These are phyloP conservation scores for Tremellales sp. DNA, from an alignment of 1,284 basidiomycete species.

Conservation along the genomic window DNA sequence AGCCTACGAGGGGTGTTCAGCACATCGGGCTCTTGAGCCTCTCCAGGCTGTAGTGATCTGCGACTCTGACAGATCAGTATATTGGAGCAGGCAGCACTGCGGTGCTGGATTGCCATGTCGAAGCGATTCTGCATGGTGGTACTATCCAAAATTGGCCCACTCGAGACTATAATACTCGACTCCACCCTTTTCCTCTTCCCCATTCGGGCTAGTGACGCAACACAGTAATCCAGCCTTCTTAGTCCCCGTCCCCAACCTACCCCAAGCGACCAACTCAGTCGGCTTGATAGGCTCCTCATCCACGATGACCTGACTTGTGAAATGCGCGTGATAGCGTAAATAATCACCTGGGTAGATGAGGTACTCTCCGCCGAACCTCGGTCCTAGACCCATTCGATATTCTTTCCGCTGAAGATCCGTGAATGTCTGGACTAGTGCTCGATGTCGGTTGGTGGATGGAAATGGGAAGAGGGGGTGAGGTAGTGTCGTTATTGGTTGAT, in stretches of 20 bases:
- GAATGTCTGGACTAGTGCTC: conserved; percentile 31
- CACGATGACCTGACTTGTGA: conserved; percentile 75
- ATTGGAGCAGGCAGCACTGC: too few relatives aligned
- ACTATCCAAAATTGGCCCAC: conserved; percentile 84
- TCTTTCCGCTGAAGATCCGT: conserved; percentile 28
- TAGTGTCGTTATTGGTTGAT: conserved; percentile 19
- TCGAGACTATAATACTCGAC: conserved; percentile 79
- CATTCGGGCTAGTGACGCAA: conserved; percentile 37
- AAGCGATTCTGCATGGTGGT: too few relatives aligned
- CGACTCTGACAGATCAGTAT: too few relatives aligned
- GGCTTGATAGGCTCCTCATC: conserved; percentile 63
- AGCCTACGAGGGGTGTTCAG: too few relatives aligned
- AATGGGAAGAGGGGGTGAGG: conserved; percentile 33
- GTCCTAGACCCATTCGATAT: conserved; percentile 58
- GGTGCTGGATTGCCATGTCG: too few relatives aligned
- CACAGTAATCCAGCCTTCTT: conserved; percentile 95
- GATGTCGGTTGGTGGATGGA: conserved; percentile 23
- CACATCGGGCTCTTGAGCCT: too few relatives aligned
- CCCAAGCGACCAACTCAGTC: conserved; percentile 91
- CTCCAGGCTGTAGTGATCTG: too few relatives aligned
- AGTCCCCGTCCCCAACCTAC: conserved; percentile 90
- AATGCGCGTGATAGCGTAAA: conserved; percentile 94
- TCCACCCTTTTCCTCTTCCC: conserved; percentile 46
- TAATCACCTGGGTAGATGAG: conserved; percentile 97
- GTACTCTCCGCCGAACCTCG: conserved; percentile 84